Evolutionary conservation across 345 rosid genomes (phyloP).

Genomic region (Populus ilicifolia): DNA sequence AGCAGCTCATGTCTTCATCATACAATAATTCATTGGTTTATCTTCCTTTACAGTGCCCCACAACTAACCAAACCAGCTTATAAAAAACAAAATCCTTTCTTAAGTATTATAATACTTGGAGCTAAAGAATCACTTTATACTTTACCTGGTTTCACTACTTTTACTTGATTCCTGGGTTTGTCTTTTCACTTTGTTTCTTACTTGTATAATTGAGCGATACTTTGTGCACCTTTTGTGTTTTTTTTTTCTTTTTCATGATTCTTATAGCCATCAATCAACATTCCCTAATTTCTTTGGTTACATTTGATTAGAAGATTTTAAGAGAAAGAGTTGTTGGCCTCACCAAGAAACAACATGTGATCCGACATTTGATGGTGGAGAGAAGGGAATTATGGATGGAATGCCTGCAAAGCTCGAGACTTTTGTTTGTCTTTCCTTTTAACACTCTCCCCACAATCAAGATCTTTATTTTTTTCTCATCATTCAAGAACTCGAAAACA

Average conservation of each 20-base stretch:
- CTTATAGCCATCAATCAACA: neutral
- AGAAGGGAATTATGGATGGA: slow-evolving; percentile 28
- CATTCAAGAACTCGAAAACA: neutral
- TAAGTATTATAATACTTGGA: slow-evolving; percentile 7
- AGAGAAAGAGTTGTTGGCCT: slow-evolving; percentile 19
- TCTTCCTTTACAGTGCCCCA: slow-evolving; percentile 10
- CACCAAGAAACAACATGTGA: slow-evolving; percentile 24
- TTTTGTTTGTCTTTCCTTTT: slow-evolving; percentile 26
- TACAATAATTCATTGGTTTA: neutral
- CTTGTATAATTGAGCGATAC: neutral
- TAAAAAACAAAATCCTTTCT: neutral
- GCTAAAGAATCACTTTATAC: slow-evolving; percentile 19
- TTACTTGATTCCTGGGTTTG: slow-evolving; percentile 40
- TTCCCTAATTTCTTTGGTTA: neutral
- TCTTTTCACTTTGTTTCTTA: slow-evolving; percentile 8
- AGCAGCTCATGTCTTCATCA: slow-evolving; percentile 22
- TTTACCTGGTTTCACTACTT: slow-evolving; percentile 29
- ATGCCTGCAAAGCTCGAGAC: slow-evolving; percentile 41
- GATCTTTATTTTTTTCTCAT: neutral
- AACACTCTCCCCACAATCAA: slow-evolving; percentile 16
- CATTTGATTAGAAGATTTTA: slow-evolving; percentile 3
- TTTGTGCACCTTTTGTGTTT: neutral
- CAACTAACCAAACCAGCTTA: slow-evolving; percentile 2
- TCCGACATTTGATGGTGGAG: slow-evolving; percentile 51
- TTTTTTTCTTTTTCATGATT: neutral